Base-by-base conservation (phyloP, 108 stramenopile genomes). In the Stephanodiscus triporus region DNA sequence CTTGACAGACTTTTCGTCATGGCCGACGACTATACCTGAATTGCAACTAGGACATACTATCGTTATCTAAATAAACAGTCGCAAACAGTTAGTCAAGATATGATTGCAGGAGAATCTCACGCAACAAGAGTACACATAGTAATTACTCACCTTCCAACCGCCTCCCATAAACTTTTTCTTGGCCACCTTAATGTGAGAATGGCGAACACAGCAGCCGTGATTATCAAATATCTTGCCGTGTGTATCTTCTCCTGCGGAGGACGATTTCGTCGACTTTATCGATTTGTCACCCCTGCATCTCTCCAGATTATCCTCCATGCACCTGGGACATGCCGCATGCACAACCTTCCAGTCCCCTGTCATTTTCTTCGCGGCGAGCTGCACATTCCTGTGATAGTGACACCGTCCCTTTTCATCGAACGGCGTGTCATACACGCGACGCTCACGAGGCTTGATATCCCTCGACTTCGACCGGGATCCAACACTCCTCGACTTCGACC, bases 351-450 rank as follows among this genome's bases (percentile, higher is more conserved):
- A 81, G 10, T 74, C 80, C 6, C 79, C 79, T 36, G 51, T 62
- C 45, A 81, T 40, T 36, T 81, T 81, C 58, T 81, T 81, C 14
- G 73, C 20, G 4, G 80, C 80, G 40, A 81, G 37, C 56, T 75
- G 80, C 36, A 75, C 61, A 63, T 67, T 72, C 56, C 51, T 55
- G 49, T 81, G 80, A 51, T 81, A 75, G 22, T 81, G 80, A 29
- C 80, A 81, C 9, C 80, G 64, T 1, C 80, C 80, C 49, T 75
- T 81, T 4, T 66, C 65, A 50, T 81, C 80, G 54, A 81, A 81
- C 0, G 80, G 80, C 13, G 80, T 81, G 37, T 75, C 74, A 43
- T 81, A 72, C 19, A 75, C 76, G 17, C 30, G 59, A 20, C 59
- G 59, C 19, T 6, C 10, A 6, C 10, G 5, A 10, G 51, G 20